Evolutionary conservation across 768 basidiomycete species (phyloP).

Genomic region (Lactarius quietus): DNA sequence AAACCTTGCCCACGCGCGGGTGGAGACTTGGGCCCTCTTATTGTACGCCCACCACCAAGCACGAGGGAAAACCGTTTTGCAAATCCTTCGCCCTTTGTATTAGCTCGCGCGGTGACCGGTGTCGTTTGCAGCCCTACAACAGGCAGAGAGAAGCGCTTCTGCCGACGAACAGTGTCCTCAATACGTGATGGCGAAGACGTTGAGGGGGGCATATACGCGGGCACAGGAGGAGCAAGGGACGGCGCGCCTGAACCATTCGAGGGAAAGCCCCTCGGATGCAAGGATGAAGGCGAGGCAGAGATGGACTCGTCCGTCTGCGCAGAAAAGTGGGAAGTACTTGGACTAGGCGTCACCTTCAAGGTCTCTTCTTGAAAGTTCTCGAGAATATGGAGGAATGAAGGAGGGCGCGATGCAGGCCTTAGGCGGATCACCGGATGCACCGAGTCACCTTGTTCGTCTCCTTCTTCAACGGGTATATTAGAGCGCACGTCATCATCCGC

Average conservation of each 20-base stretch:
- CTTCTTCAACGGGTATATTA: constrained; percentile 9
- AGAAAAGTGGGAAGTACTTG: constrained; percentile 32
- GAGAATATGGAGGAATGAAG: constrained; percentile 64
- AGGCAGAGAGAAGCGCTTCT: constrained; percentile 71
- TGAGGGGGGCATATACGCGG: background rate
- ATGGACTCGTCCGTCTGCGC: constrained; percentile 27
- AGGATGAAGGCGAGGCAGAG: constrained; percentile 27
- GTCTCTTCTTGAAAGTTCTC: constrained; percentile 50
- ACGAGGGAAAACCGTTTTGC: constrained; percentile 59
- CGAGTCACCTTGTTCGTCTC: constrained; percentile 20
- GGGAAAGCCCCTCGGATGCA: constrained; percentile 21
- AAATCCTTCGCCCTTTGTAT: constrained; percentile 34
- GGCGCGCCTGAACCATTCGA: constrained; percentile 16
- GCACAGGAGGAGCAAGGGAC: background rate
- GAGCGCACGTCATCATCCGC: constrained; percentile 1
- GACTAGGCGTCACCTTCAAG: constrained; percentile 25
- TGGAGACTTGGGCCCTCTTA: constrained; percentile 4
- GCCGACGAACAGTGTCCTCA: constrained; percentile 60
- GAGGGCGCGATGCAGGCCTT: constrained; percentile 41
- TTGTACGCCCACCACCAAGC: constrained; percentile 38
- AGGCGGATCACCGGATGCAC: constrained; percentile 31
- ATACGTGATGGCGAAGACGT: constrained; percentile 30
- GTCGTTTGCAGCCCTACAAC: constrained; percentile 74
- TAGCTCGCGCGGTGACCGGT: constrained; percentile 60
- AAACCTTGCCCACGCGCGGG: background rate